Percentiles rank a stretch among this genome's conserved stretches.
Conservation (phyloP, 176 grass and related monocot species). For the Oropetium thomaeum region DNA sequence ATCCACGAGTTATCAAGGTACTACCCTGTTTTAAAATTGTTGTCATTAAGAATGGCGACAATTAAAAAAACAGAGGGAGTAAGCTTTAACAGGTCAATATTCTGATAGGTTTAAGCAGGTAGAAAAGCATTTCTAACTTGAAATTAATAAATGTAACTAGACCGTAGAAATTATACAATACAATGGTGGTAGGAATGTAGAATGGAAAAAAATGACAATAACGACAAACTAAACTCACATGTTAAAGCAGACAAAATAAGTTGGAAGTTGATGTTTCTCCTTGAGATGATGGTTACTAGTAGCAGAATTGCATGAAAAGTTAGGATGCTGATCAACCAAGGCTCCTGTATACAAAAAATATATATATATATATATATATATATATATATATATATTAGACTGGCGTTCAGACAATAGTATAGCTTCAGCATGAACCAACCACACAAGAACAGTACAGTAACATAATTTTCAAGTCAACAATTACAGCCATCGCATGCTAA, state of each 20-base stretch:
- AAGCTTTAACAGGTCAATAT: not conserved
- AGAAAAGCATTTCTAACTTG: no score
- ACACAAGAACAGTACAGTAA: not conserved
- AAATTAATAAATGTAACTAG: not conserved
- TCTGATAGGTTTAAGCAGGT: not conserved
- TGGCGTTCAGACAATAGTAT: no score
- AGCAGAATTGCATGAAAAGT: slow-evolving; percentile 65
- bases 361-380: no score
- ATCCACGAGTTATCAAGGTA: no score
- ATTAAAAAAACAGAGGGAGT: no score
- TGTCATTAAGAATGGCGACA: no score
- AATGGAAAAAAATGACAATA: not conserved
- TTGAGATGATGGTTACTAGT: slow-evolving; percentile 67
- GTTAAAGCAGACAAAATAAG: slow-evolving; percentile 68
- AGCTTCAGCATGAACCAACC: not conserved
- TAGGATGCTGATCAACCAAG: slow-evolving; percentile 76
- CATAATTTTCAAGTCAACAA: slow-evolving; percentile 8
- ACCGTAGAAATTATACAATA: not conserved
- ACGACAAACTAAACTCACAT: slow-evolving; percentile 43
- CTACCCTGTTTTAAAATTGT: no score
- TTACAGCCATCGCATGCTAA: not conserved
- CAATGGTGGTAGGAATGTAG: not conserved
- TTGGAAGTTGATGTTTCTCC: slow-evolving; percentile 90
- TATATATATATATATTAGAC: no score
- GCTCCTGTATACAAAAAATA: slow-evolving; percentile 47